Conservation (phyloP, 192 early-diverging fungal genomes). For the Jimgerdemannia flammicorona region DNA sequence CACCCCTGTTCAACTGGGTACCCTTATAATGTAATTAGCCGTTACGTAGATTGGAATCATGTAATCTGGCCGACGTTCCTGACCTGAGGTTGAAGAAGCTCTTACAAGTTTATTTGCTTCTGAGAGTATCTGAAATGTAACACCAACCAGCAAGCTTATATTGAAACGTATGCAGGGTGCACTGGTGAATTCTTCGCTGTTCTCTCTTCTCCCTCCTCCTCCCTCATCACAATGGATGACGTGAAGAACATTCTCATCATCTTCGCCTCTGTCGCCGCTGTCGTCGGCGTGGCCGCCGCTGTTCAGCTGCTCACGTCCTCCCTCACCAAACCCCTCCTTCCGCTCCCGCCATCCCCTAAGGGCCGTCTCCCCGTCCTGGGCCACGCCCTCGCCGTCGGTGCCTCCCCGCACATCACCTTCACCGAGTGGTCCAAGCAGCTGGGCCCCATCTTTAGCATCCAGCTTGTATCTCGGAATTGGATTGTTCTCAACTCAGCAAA, state of each 20-base stretch:
- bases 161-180: too few species aligned
- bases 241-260: neutral
- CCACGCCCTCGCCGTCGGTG: constrained; percentile 14
- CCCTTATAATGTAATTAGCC: too few species aligned
- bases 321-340: neutral
- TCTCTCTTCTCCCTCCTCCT: too few species aligned
- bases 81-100: too few species aligned
- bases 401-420: constrained; percentile 1
- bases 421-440: neutral
- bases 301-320: neutral
- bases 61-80: too few species aligned
- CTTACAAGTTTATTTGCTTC: too few species aligned
- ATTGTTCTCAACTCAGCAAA: neutral
- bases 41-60: too few species aligned
- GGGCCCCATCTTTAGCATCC: neutral
- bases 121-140: too few species aligned
- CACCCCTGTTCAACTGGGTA: too few species aligned
- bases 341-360: constrained; percentile 21
- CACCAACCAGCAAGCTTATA: too few species aligned
- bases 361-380: constrained; percentile 23
- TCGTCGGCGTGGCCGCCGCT: neutral
- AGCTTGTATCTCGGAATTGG: neutral
- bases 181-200: too few species aligned
- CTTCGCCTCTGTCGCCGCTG: neutral
- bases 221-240: neutral